Evolutionary conservation across 129 eudicot genomes (phyloP).

Genomic region (Arctium minus): DNA sequence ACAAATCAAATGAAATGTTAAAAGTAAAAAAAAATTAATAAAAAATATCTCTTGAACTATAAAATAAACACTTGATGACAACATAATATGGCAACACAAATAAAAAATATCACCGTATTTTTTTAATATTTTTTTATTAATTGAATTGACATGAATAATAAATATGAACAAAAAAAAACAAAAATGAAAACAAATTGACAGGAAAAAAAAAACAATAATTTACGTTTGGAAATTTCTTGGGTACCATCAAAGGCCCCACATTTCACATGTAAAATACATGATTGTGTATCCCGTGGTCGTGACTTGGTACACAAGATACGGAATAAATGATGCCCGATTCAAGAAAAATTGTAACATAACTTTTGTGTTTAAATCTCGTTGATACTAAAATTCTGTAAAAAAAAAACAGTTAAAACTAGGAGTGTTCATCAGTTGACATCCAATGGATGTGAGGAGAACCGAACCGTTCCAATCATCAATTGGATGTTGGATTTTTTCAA

Average conservation of each 20-base stretch:
- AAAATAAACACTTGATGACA: background rate
- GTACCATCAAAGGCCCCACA: constrained; percentile 11
- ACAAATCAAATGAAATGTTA: background rate
- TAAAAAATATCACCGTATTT: background rate
- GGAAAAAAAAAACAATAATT: background rate
- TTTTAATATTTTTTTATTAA: background rate
- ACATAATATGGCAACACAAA: background rate
- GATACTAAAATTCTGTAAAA: too few species aligned
- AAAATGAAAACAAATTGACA: background rate
- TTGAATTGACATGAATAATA: background rate
- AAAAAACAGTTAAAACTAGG: too few species aligned
- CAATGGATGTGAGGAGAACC: too few species aligned
- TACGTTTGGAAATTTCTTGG: background rate
- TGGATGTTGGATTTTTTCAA: too few species aligned
- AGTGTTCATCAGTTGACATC: too few species aligned
- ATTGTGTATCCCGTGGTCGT: constrained; percentile 14
- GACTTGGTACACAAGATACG: constrained; percentile 14
- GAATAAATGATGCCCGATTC: background rate
- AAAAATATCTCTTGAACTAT: background rate
- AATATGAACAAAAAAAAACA: background rate
- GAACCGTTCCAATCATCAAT: too few species aligned
- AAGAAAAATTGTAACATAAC: too few species aligned
- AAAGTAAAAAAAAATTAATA: too few species aligned
- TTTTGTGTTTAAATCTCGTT: too few species aligned
- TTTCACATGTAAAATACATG: constrained; percentile 9